Evolutionary conservation across 495 filamentous ascomycete genomes (phyloP).

Genomic region (Tuber aestivum): DNA sequence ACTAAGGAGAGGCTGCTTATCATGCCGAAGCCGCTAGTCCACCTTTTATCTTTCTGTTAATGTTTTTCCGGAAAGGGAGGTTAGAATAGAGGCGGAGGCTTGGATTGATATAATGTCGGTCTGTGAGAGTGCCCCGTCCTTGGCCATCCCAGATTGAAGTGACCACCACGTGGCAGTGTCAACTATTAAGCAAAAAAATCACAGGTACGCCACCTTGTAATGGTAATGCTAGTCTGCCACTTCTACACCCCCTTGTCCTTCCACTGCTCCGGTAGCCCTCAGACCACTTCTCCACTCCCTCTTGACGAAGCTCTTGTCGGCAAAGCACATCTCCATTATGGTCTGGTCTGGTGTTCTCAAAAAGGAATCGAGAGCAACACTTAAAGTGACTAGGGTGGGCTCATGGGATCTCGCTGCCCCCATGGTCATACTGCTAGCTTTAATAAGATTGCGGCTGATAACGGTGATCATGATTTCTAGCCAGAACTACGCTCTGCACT

Average conservation of each 20-base stretch:
- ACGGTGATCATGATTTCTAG: no score
- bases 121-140: neutral
- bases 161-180: neutral
- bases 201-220: constrained; percentile 4
- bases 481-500: no score
- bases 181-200: neutral
- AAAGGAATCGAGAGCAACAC: constrained; percentile 11
- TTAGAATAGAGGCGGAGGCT: neutral
- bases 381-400: constrained; percentile 3
- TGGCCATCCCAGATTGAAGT: neutral
- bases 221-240: neutral
- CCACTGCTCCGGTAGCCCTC: neutral
- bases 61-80: no score
- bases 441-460: no score
- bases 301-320: constrained; percentile 24
- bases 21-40: constrained; percentile 15
- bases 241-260: neutral
- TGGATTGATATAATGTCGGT: neutral
- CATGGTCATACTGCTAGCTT: no score
- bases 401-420: constrained; percentile 34
- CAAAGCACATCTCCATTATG: constrained; percentile 39
- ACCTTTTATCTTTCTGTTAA: neutral
- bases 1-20: neutral
- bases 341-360: neutral
- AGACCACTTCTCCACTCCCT: neutral